Percentiles rank a stretch among this genome's conserved stretches.
phyloP scores from a whole-genome alignment of 169 alveolate species.

The Pseudocohnilembus persalinus region DNA sequence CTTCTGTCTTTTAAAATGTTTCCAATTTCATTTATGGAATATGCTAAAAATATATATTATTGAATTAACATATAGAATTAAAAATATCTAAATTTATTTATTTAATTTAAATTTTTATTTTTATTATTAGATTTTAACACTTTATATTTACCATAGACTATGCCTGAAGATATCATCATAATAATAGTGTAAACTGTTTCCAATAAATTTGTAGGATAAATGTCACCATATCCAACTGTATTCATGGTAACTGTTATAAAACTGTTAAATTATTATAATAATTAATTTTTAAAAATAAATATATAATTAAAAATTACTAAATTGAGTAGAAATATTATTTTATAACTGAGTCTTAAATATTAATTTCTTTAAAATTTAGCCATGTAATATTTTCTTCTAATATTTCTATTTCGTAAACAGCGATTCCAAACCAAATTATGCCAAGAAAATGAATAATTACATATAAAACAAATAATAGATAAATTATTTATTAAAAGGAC shows the following conservation, averaged over 20 bases:
- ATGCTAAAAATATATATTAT: no score
- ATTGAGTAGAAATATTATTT: not conserved
- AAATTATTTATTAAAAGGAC: not conserved
- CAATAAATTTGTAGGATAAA: not conserved
- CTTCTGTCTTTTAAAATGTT: not conserved
- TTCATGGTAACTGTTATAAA: not conserved
- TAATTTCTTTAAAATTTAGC: not conserved
- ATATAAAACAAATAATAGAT: not conserved
- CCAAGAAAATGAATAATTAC: not conserved
- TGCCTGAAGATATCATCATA: not conserved
- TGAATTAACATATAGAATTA: no score
- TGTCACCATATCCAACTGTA: not conserved
- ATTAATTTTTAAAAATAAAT: no score
- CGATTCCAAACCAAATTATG: not conserved
- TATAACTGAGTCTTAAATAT: no score
- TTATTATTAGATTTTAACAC: no score
- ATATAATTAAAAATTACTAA: no score
- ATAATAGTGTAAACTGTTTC: not conserved
- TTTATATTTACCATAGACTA: no score
- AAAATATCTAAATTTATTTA: no score
- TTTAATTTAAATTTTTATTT: no score
- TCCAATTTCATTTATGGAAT: not conserved
- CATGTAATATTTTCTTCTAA: not conserved
- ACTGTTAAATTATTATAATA: no score
- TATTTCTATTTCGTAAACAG: not conserved